phyloP scores from a whole-genome alignment of 2,329 filamentous ascomycete genomes.

The Samsoniella hepiali region DNA sequence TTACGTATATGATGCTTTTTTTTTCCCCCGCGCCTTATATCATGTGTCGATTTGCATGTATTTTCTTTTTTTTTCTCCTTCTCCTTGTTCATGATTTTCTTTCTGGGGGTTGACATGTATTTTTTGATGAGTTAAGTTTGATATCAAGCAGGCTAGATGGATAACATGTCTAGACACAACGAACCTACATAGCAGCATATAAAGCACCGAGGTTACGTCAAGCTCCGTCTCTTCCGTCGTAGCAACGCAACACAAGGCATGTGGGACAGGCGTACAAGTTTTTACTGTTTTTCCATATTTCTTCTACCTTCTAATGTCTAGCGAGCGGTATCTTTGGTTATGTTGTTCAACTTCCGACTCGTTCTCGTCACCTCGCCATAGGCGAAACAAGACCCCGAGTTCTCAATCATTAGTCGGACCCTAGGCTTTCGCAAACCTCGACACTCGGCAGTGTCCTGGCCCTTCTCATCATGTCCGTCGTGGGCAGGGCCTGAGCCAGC shows the following conservation, averaged over 20 bases:
- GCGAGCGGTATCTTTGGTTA: conserved; percentile 40
- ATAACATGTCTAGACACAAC: no score
- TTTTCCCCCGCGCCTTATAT: neutral
- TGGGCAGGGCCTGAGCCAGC: conserved; percentile 1
- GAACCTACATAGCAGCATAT: no score
- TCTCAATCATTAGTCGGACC: conserved; percentile 13
- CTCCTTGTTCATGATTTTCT: neutral
- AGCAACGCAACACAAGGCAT: no score
- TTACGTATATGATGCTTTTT: neutral
- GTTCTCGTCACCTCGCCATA: conserved; percentile 21
- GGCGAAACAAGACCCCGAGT: neutral
- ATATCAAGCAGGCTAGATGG: neutral
- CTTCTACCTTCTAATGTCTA: conserved; percentile 27
- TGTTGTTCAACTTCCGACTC: conserved; percentile 21
- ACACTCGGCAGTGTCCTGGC: neutral
- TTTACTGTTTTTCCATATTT: conserved; percentile 13
- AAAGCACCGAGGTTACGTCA: no score
- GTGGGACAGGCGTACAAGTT: no score
- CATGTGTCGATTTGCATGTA: neutral
- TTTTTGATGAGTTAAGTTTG: neutral
- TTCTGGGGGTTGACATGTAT: neutral
- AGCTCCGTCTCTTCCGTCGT: no score
- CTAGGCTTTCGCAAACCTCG: neutral
- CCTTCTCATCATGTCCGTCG: conserved; percentile 17
- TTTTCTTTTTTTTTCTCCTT: neutral